Evolutionary conservation across 2,329 filamentous ascomycete species (phyloP), one percentile per base, ranked within the genome.

Genomic region (Apiospora koreana): DNA sequence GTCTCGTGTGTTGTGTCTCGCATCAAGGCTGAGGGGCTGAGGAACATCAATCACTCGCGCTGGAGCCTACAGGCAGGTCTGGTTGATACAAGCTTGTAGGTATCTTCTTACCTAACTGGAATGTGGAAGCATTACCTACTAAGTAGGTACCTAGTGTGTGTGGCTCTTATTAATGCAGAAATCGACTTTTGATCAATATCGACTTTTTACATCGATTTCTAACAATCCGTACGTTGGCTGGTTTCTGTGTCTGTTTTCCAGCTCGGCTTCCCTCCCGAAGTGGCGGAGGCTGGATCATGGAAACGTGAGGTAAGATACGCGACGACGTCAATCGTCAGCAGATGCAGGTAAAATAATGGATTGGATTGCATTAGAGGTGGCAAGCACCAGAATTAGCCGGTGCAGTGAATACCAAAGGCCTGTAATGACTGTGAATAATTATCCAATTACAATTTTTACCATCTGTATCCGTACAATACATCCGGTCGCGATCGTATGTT

Each of bases 191-290:
- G 31, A 12, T 62, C 31, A n/a, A 38, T 38, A 62, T 62, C 54
- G 54, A 38, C 54, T 62, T 62, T 62, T 62, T 23, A 38, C 54
- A 62, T 62, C 54, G 54, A n/a, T n/a, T 62, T 62, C 38, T 7
- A 12, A 1, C 12, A 62, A 35, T 12, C 18, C 50, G 50, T 16
- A 21, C 50, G 50, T 35, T 10, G 28, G 31, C 50, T 14, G 50
- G 50, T 62, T 62, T 35, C 50, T n/a, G 28, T 62, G 28, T 35
- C 28, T 16, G n/a, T 31, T 35, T 21, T 18, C 31, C 50, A n/a
- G 18, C 50, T 58, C 50, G 43, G 28, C 50, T n/a, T 5, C 50
- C 28, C 21, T 58, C 50, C 35, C n/a, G n/a, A n/a, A 58, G 50
- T 31, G 28, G 54, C 54, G 54, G 31, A 35, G 54, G 54, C 54